Evolutionary conservation across 805 yeast species (phyloP).

Genomic region (Candida nitratophila): DNA sequence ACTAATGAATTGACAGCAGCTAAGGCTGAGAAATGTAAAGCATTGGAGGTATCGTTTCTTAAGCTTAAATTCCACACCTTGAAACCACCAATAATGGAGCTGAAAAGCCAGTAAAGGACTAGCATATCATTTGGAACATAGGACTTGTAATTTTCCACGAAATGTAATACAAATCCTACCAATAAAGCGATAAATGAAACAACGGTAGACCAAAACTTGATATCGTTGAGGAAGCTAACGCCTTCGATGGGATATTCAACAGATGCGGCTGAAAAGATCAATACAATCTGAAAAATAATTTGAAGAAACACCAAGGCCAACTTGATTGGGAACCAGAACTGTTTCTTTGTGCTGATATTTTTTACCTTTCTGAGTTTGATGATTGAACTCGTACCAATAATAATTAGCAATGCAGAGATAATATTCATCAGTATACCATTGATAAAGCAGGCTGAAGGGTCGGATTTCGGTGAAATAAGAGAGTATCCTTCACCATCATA

Average conservation of each 20-base stretch:
- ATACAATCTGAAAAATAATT: conserved; percentile 27
- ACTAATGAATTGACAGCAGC: conserved; percentile 30
- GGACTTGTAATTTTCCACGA: conserved; percentile 63
- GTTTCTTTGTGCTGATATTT: conserved; percentile 23
- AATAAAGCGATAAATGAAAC: conserved; percentile 34
- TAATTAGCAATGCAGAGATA: conserved; percentile 29
- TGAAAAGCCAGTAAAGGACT: conserved; percentile 69
- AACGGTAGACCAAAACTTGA: conserved; percentile 20
- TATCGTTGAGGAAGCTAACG: conserved; percentile 21
- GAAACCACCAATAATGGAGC: conserved; percentile 38
- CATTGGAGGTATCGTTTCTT: conserved; percentile 26
- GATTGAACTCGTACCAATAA: conserved; percentile 31
- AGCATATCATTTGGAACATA: conserved; percentile 60
- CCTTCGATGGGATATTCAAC: conserved; percentile 10
- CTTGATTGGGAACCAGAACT: conserved; percentile 36
- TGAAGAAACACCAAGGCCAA: conserved; percentile 33
- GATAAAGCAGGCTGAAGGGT: conserved; percentile 45
- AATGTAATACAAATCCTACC: conserved; percentile 53
- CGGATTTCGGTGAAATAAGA: conserved; percentile 32
- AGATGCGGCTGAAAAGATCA: conserved; percentile 3
- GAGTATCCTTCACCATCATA: conserved; percentile 38
- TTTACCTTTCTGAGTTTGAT: conserved; percentile 25
- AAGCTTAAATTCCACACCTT: conserved; percentile 35
- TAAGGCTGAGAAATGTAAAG: conserved; percentile 18
- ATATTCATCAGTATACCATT: conserved; percentile 35